Evolutionary conservation across 164 flowering plant genomes (phyloP), one percentile per base, ranked within the genome.

Genomic region (grape (Vitis vinifera)): DNA sequence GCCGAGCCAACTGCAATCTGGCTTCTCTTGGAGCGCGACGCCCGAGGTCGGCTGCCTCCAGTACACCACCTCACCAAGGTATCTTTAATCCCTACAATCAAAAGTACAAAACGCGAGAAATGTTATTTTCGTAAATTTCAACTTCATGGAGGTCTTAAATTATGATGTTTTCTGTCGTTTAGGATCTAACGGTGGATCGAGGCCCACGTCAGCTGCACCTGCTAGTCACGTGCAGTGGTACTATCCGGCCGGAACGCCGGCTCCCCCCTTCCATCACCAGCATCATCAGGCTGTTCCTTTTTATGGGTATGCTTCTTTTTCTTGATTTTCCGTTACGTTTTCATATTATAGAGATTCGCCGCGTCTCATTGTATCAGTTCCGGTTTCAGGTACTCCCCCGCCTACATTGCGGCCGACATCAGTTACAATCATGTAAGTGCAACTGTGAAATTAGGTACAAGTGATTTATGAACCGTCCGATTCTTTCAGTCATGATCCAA

Each of bases 1-100:
- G 98, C 68, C 82, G 98, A 3, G 97, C 98, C 71, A 94, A 94
- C 83, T 94, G 97, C 77, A 94, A 94, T 51, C 84, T 94, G 67
- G 98, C 98, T 59, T 91, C 91, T 1, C 95, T 94, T 9, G 98
- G 98, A 4, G 94, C 97, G 0, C 89, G 92, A 31, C 89, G 94
- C 63, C 85, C 86, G 0, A 76, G 88, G 65, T 72, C 90, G 12
- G 19, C 68, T 31, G 48, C 76, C 8, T 9, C 73, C 7, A 17
- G 82, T 37, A 37, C 44, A 2, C 44, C 44, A 37, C 80, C 81
- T 51, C 91, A 68, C 63, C 87, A 80, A 71, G 90, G 90, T 86
- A 65, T 23, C 16, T 9, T 23, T 1, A 23, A 23, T 8, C 37
- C 44, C 55, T 23, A 23, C 27, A 23, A 23, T 23, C 27, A 23